Conservation (phyloP, 2,329 filamentous ascomycete genomes). For the Aspergillus sp. region DNA sequence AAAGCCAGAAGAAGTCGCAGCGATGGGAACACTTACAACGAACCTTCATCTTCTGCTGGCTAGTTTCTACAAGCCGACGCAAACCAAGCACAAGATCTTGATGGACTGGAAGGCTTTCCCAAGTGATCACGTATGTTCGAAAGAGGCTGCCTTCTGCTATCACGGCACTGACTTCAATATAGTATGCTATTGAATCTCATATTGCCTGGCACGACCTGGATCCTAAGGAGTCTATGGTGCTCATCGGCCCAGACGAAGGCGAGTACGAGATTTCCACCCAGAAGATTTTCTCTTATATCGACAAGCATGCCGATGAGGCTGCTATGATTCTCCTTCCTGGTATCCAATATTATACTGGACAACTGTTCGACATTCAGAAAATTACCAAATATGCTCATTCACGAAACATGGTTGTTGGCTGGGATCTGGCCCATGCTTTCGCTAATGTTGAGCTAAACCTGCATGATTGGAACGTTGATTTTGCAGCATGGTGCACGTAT, state of each 20-base stretch:
- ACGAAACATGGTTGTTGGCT: slow-evolving; percentile 71
- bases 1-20: slow-evolving; percentile 68
- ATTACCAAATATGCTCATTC: slow-evolving; percentile 76
- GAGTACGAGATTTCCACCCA: slow-evolving; percentile 66
- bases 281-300: slow-evolving; percentile 70
- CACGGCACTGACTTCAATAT: slow-evolving; percentile 18
- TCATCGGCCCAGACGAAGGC: slow-evolving; percentile 64
- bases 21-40: slow-evolving; percentile 82
- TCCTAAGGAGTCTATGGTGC: slow-evolving; percentile 67
- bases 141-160: background rate
- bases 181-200: slow-evolving; percentile 83
- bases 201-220: slow-evolving; percentile 69
- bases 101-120: slow-evolving; percentile 87
- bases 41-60: slow-evolving; percentile 80
- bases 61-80: slow-evolving; percentile 74
- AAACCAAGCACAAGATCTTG: slow-evolving; percentile 70
- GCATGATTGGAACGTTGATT: slow-evolving; percentile 87
- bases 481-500: slow-evolving; percentile 90
- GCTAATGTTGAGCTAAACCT: slow-evolving; percentile 77
- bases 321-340: slow-evolving; percentile 79
- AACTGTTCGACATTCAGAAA: slow-evolving; percentile 74
- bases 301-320: slow-evolving; percentile 68
- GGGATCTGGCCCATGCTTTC: slow-evolving; percentile 83
- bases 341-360: slow-evolving; percentile 89
- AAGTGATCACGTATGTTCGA: slow-evolving; percentile 67